Evolutionary conservation across 208 protist genomes (phyloP), one percentile per base, ranked within the genome.

Genomic region (Herpetomonas samuelpessoai): DNA sequence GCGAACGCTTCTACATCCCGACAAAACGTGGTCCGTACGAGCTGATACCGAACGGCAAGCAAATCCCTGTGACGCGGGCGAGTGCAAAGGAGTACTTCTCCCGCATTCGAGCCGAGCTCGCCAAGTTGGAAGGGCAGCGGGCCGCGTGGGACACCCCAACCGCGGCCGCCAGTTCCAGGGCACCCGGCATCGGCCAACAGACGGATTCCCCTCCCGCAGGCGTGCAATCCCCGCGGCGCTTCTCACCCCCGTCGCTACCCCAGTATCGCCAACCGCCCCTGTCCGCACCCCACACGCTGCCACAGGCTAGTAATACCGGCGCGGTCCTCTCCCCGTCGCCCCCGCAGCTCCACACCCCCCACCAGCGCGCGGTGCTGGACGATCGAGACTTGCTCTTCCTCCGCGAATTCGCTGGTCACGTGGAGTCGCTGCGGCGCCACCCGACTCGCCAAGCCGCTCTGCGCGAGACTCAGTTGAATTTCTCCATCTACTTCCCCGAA

Each of bases 401-500:
- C 35, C 35, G 35, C 6, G 35, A 41, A 14, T 14, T 41, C 35
- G 14, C 14, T 6, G 35, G 35, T 14, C 14, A 41, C 35, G 14
- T 14, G 9, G 35, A 41, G 14, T 14, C 6, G 35, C 35, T 41
- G 9, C 35, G 35, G 9, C 14, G 9, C 9, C 35, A 41, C 35
- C 35, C 35, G 14, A 41, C 6, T 41, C 35, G 6, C 35, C 9
- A 41, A 6, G 35, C 14, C 9, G 35, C 35, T 6, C 35, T 41
- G 35, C 35, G 6, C 14, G 9, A 41, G 35, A 14, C 35, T 14
- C 35, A 41, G 9, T 14, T 41, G 35, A 14, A 41, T 14, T 41
- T 41, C 35, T 41, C 35, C 35, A 41, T 41, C 35, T 41, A 41
- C 35, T 41, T 41, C 35, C 35, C 35, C 35, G 35, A 41, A 14